phyloP scores from a whole-genome alignment of 176 grass and related monocot species.

The Thinopyrum elongatum region DNA sequence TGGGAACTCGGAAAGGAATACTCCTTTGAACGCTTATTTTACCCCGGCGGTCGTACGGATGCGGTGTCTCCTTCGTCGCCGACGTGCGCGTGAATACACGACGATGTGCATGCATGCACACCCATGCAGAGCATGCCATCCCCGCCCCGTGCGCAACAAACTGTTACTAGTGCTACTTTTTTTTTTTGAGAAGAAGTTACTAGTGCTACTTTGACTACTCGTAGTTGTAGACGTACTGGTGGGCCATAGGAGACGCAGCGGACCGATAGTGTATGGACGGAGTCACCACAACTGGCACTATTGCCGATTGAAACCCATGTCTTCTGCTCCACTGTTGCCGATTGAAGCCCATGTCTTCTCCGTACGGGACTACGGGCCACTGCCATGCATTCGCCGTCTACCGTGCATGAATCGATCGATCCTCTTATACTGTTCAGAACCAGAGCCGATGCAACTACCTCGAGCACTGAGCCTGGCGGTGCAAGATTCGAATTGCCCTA shows the following conservation, averaged over 20 bases:
- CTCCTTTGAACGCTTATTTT: slow-evolving; percentile 1
- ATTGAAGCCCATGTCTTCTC: not conserved
- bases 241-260: not conserved
- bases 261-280: not conserved
- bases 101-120: not conserved
- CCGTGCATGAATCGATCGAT: not conserved
- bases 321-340: not conserved
- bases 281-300: not conserved
- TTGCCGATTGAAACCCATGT: not conserved
- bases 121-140: not conserved
- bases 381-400: not conserved
- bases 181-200: too few relatives aligned
- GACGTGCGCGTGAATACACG: not conserved
- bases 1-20: not conserved
- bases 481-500: not conserved
- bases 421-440: not conserved
- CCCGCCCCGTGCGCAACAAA: not conserved
- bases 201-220: not conserved
- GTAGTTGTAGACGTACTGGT: not conserved
- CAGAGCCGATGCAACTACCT: not conserved
- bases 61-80: not conserved
- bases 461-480: not conserved
- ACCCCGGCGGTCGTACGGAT: not conserved
- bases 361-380: too few relatives aligned
- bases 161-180: not conserved